phyloP scores from a whole-genome alignment of 441 rosid species.

The Melastoma candidum region DNA sequence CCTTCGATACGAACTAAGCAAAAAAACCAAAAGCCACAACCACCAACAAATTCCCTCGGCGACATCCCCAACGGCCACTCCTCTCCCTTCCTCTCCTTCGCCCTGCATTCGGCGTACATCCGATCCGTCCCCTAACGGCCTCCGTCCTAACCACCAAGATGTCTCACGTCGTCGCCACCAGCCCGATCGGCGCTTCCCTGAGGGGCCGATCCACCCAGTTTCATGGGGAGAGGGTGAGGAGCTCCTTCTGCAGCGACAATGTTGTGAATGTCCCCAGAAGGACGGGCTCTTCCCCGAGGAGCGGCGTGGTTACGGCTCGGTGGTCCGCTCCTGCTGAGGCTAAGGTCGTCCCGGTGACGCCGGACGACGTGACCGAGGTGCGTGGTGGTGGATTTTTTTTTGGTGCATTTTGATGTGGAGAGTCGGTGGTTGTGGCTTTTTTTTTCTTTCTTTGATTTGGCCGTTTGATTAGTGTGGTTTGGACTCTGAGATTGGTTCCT shows the following conservation, averaged over 20 bases:
- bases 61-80: constrained; percentile 28
- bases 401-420: too few relatives aligned
- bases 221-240: constrained; percentile 40
- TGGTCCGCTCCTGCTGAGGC: constrained; percentile 49
- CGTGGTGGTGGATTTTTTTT: background rate
- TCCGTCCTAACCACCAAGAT: constrained; percentile 15
- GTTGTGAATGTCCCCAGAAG: constrained; percentile 22
- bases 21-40: constrained; percentile 3
- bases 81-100: constrained; percentile 2
- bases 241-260: constrained; percentile 40
- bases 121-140: constrained; percentile 4
- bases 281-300: constrained; percentile 24
- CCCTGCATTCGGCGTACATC: constrained; percentile 1
- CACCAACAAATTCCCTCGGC: constrained; percentile 48
- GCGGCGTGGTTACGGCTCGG: constrained; percentile 29
- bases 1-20: constrained; percentile 54
- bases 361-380: constrained; percentile 59
- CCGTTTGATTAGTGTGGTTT: too few relatives aligned
- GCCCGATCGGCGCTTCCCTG: constrained; percentile 48
- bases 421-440: too few relatives aligned
- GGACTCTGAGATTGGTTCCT: too few relatives aligned
- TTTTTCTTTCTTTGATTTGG: too few relatives aligned
- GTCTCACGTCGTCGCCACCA: constrained; percentile 74
- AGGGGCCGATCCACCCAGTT: constrained; percentile 41
- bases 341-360: constrained; percentile 64